A percentile compares a stretch with the other conserved stretches of the same genome.
These are phyloP conservation scores for Straminergon stramineum DNA, from an alignment of 225 moss, liverwort and hornwort species.

Conservation along the genomic window DNA sequence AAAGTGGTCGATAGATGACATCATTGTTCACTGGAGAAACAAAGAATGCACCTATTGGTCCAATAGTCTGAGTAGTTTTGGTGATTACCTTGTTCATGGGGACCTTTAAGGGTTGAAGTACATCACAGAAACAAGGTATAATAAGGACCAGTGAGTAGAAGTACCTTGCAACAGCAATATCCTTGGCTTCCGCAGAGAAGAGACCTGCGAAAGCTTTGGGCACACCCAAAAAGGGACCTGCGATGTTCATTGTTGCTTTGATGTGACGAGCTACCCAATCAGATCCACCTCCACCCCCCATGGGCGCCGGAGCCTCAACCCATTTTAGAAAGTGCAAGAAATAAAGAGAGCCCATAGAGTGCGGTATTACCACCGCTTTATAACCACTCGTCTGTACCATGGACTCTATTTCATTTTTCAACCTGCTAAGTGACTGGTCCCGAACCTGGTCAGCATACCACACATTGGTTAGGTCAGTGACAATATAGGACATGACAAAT, in stretches of 20 bases:
- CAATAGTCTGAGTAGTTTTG: too few species aligned
- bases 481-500: not conserved
- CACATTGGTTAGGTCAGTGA: not conserved
- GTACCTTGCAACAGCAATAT: conserved; percentile 97
- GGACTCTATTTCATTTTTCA: conserved; percentile 72
- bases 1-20: too few species aligned
- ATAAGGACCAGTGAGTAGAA: not conserved
- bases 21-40: too few species aligned
- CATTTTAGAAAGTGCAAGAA: conserved; percentile 92
- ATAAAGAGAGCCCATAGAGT: conserved; percentile 95
- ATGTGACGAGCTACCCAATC: conserved; percentile 85
- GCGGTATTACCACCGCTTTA: conserved; percentile 82
- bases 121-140: not conserved
- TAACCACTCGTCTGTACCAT: conserved; percentile 67
- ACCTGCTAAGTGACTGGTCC: conserved; percentile 57
- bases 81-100: too few species aligned
- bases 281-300: conserved; percentile 94
- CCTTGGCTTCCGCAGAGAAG: conserved; percentile 98
- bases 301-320: conserved; percentile 86
- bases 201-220: conserved; percentile 83
- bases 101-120: too few species aligned
- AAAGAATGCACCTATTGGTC: too few species aligned
- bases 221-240: conserved; percentile 87
- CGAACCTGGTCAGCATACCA: conserved; percentile 43
- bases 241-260: conserved; percentile 82